phyloP scores from a whole-genome alignment of 495 filamentous ascomycete genomes.

The Xylaria scruposa region DNA sequence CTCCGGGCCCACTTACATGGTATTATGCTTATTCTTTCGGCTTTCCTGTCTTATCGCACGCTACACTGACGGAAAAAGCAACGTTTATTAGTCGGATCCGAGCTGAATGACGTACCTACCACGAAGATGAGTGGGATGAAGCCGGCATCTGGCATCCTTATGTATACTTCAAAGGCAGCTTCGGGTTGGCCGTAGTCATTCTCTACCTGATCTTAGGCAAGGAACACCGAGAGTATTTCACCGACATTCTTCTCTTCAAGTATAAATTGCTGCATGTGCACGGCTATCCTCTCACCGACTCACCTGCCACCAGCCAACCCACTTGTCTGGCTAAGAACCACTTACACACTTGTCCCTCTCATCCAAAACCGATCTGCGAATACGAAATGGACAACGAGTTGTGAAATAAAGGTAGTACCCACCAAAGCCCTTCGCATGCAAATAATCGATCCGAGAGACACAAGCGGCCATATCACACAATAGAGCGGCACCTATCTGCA shows the following conservation, averaged over 20 bases:
- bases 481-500: constrained; percentile 4
- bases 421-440: background rate
- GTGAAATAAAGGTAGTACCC: background rate
- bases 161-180: background rate
- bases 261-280: background rate
- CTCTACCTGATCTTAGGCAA: background rate
- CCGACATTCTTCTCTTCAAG: background rate
- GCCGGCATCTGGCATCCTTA: background rate
- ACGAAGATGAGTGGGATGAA: background rate
- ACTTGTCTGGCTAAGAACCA: background rate
- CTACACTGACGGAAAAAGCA: constrained; percentile 3
- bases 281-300: background rate
- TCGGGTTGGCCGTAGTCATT: background rate
- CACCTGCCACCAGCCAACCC: background rate
- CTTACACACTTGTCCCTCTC: background rate
- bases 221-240: background rate
- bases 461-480: background rate
- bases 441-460: background rate
- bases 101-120: background rate
- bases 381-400: background rate
- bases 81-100: background rate
- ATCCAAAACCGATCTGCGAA: background rate
- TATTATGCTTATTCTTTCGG: background rate
- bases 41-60: background rate
- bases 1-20: too few relatives aligned